Percentiles rank a stretch among this genome's conserved stretches.
phyloP scores from a whole-genome alignment of 2,329 filamentous ascomycete species.

The Fusarium sp. region DNA sequence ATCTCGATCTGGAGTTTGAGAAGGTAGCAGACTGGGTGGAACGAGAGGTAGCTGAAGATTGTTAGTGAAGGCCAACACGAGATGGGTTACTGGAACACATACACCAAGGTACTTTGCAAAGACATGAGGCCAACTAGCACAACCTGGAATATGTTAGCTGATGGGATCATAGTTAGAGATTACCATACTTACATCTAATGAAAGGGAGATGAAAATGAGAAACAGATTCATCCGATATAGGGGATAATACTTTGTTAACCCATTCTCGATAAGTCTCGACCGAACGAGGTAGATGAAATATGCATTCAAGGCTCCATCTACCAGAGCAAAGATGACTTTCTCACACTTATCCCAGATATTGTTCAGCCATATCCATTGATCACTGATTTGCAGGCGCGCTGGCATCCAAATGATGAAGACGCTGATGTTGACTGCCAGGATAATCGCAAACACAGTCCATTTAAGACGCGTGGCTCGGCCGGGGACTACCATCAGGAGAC shows the following conservation, averaged over 20 bases:
- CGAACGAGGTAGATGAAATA: conserved; percentile 61
- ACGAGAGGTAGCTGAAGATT: conserved; percentile 38
- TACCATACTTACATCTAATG: conserved; percentile 39
- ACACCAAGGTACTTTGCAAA: conserved; percentile 41
- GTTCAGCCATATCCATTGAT: conserved; percentile 56
- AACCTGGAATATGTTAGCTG: conserved; percentile 10
- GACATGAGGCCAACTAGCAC: conserved; percentile 43
- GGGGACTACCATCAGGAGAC: conserved; percentile 54
- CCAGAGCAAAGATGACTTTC: conserved; percentile 60
- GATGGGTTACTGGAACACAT: no score
- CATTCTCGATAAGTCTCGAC: conserved; percentile 55
- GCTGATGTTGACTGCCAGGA: conserved; percentile 60
- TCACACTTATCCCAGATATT: conserved; percentile 62
- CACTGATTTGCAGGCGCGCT: conserved; percentile 54
- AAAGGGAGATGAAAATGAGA: conserved; percentile 40
- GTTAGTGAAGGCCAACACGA: conserved; percentile 8
- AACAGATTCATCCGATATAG: conserved; percentile 49
- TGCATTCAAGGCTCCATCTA: conserved; percentile 58
- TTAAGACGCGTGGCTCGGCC: conserved; percentile 52
- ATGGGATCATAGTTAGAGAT: no score
- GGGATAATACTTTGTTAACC: conserved; percentile 58
- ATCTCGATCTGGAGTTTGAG: conserved; percentile 62
- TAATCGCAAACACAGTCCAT: conserved; percentile 55
- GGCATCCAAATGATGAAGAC: conserved; percentile 66
- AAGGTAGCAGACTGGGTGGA: conserved; percentile 59